phyloP scores from a whole-genome alignment of 768 basidiomycete species.

The Exidia glandulosa region DNA sequence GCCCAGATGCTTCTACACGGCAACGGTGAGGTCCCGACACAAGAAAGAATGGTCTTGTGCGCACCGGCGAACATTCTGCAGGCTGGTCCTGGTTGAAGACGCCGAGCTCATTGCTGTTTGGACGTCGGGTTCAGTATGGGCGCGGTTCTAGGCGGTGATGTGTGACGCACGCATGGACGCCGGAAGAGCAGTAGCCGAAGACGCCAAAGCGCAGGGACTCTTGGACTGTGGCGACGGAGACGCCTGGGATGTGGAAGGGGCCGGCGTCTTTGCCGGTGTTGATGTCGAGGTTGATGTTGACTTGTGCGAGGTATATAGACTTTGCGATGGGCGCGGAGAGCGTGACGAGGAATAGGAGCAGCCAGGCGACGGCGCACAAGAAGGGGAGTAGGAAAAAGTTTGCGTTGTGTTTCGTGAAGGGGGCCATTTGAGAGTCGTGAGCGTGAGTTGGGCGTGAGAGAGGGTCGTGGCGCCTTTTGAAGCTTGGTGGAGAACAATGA shows the following conservation, averaged over 20 bases:
- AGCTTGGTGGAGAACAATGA: no score
- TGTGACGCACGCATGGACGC: constrained; percentile 29
- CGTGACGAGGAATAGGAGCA: constrained; percentile 51
- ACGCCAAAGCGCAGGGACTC: constrained; percentile 42
- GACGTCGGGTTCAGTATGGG: no score
- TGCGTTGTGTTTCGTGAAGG: constrained; percentile 8
- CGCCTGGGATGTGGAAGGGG: constrained; percentile 9
- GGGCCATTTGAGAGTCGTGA: no score
- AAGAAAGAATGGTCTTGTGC: neutral
- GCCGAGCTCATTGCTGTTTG: neutral
- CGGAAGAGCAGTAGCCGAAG: constrained; percentile 52
- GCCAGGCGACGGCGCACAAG: constrained; percentile 39
- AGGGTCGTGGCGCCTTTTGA: no score
- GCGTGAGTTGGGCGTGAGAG: constrained; percentile 3
- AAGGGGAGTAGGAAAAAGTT: constrained; percentile 28
- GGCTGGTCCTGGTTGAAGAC: neutral
- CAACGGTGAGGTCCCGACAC: neutral
- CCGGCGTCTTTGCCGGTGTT: neutral
- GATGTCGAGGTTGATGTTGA: constrained; percentile 23
- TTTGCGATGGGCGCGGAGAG: constrained; percentile 50
- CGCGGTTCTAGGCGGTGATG: neutral
- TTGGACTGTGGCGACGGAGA: constrained; percentile 24
- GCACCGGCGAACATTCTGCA: neutral
- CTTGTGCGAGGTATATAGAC: constrained; percentile 43
- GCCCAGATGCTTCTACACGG: constrained; percentile 29